Conservation (phyloP, 495 filamentous ascomycete genomes). For the Penicillium flavigenum region DNA sequence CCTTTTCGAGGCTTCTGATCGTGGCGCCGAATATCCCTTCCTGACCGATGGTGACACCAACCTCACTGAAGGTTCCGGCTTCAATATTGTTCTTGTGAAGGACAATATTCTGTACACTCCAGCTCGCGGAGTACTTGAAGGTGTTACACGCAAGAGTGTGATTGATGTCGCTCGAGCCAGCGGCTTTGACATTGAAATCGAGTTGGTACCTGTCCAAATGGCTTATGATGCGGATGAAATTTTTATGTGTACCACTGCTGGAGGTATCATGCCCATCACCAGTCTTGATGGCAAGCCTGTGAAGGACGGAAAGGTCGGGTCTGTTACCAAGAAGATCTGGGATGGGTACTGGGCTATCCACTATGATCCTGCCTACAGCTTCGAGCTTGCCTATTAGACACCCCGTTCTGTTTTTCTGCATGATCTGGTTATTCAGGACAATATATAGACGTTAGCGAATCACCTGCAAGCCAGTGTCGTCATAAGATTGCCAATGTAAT, state of each 20-base stretch:
- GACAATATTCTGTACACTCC: slow-evolving; percentile 34
- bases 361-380: slow-evolving; percentile 35
- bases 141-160: slow-evolving; percentile 36
- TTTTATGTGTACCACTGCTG: slow-evolving; percentile 42
- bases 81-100: slow-evolving; percentile 36
- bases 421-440: too few relatives aligned
- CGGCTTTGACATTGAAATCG: slow-evolving; percentile 26
- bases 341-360: slow-evolving; percentile 43
- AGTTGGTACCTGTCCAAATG: slow-evolving; percentile 32
- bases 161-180: slow-evolving; percentile 27
- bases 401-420: too few relatives aligned
- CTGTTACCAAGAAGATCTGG: slow-evolving; percentile 42
- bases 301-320: slow-evolving; percentile 34
- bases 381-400: too few relatives aligned
- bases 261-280: slow-evolving; percentile 43
- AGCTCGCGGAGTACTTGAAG: slow-evolving; percentile 33
- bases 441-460: too few relatives aligned
- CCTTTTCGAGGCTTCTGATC: slow-evolving; percentile 30
- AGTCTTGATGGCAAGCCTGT: slow-evolving; percentile 35
- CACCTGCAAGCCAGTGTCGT: too few relatives aligned
- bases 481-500: too few relatives aligned
- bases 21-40: slow-evolving; percentile 36
- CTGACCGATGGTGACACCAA: slow-evolving; percentile 40
- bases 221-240: slow-evolving; percentile 36
- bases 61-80: slow-evolving; percentile 35